These are phyloP conservation scores for Pistacia atlantica DNA, from an alignment of 345 rosid species.

Conservation along the genomic window DNA sequence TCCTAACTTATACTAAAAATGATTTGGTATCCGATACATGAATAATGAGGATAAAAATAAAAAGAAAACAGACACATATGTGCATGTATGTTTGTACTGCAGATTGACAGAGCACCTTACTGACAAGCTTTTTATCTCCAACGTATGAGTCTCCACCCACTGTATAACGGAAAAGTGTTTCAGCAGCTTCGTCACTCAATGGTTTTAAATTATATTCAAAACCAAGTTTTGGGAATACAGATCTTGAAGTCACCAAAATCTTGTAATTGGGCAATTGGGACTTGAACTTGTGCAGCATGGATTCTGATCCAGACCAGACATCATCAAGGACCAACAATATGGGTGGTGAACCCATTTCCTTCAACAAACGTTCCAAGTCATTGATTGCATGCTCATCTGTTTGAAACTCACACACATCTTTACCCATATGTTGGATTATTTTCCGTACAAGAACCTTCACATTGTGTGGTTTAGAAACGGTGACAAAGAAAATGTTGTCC, in stretches of 20 bases:
- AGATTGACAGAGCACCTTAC: slow-evolving; percentile 26
- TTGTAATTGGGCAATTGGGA: slow-evolving; percentile 34
- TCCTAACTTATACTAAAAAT: background rate
- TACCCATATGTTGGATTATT: slow-evolving; percentile 28
- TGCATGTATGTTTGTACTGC: background rate
- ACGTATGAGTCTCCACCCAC: background rate
- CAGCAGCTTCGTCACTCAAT: slow-evolving; percentile 37
- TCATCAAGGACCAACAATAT: slow-evolving; percentile 69
- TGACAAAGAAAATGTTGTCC: slow-evolving; percentile 44
- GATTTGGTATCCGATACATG: background rate
- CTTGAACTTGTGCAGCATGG: slow-evolving; percentile 31
- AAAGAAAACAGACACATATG: background rate
- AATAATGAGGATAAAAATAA: background rate
- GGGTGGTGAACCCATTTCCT: slow-evolving; percentile 22
- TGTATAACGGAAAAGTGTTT: slow-evolving; percentile 6
- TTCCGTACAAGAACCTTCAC: slow-evolving; percentile 31
- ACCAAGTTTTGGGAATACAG: slow-evolving; percentile 37
- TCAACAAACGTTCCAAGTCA: slow-evolving; percentile 25
- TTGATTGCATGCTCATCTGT: slow-evolving; percentile 28
- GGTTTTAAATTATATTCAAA: slow-evolving; percentile 32
- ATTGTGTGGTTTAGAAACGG: slow-evolving; percentile 41
- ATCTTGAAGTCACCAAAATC: slow-evolving; percentile 65
- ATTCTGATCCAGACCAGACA: slow-evolving; percentile 42
- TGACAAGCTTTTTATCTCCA: slow-evolving; percentile 32
- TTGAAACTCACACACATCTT: slow-evolving; percentile 3